Evolutionary conservation across 139 green algal species (phyloP).

Genomic region (Tetradesmus obliquus): DNA sequence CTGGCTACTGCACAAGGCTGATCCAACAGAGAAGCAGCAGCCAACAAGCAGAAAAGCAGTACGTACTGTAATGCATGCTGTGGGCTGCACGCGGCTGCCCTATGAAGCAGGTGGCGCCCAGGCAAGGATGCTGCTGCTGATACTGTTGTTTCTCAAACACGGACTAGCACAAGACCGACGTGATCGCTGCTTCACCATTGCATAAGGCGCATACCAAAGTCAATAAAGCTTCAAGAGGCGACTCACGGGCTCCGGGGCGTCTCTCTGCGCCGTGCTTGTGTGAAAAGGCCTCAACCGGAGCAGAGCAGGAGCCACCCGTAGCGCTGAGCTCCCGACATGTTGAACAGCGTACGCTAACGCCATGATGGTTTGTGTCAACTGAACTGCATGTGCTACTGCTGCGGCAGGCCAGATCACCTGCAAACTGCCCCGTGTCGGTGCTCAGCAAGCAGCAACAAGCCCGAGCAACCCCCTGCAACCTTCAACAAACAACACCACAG

Average conservation of each 20-base stretch:
- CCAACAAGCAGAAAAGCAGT: not conserved
- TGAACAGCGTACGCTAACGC: not conserved
- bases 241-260: constrained; percentile 29
- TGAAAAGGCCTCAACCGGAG: constrained; percentile 14
- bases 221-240: not conserved
- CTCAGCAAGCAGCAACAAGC: not conserved
- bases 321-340: not conserved
- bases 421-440: not conserved
- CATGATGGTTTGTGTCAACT: not conserved
- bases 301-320: constrained; percentile 29
- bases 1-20: not conserved
- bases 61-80: not conserved
- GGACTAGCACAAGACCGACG: not conserved
- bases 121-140: not conserved
- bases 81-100: too few relatives aligned
- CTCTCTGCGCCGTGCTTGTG: not conserved
- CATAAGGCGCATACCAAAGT: not conserved
- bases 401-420: not conserved
- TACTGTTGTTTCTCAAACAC: not conserved
- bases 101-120: not conserved
- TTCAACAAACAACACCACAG: not conserved
- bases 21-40: not conserved
- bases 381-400: constrained; percentile 10
- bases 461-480: not conserved
- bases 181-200: not conserved